These are phyloP conservation scores for Neolentinus lepideus DNA, from an alignment of 1,284 basidiomycete genomes.

Conservation along the genomic window DNA sequence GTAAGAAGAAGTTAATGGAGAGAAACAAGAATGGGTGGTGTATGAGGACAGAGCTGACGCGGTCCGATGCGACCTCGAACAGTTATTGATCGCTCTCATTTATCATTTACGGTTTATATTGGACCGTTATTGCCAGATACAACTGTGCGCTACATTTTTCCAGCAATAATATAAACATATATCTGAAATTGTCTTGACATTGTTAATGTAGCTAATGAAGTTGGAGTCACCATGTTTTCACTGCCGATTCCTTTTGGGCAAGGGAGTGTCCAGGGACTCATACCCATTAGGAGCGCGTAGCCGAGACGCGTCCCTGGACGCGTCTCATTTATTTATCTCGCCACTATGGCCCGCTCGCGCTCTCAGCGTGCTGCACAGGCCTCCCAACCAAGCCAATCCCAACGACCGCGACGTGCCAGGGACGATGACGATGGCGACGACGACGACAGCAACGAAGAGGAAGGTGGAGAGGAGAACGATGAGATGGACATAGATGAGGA, in stretches of 20 bases:
- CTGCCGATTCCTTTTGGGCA: too few relatives aligned
- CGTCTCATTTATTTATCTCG: not conserved
- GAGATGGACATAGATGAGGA: slow-evolving; percentile 18
- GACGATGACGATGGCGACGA: slow-evolving; percentile 12
- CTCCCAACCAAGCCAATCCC: slow-evolving; percentile 2
- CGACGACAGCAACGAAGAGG: slow-evolving; percentile 20
- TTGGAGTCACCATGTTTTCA: too few relatives aligned
- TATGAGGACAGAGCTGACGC: not conserved
- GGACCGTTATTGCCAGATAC: too few relatives aligned
- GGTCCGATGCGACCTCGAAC: not conserved
- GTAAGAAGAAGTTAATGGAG: not conserved
- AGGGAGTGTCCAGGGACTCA: too few relatives aligned
- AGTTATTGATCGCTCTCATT: not conserved
- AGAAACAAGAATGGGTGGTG: not conserved
- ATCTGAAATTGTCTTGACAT: too few relatives aligned
- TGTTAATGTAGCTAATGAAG: too few relatives aligned
- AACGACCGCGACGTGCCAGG: slow-evolving; percentile 3
- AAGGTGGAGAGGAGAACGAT: slow-evolving; percentile 21
- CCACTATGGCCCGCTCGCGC: not conserved
- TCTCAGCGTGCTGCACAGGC: slow-evolving; percentile 4
- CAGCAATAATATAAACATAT: too few relatives aligned
- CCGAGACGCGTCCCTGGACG: not conserved
- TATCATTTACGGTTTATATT: too few relatives aligned
- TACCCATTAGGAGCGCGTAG: not conserved
- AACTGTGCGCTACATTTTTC: too few relatives aligned